Evolutionary conservation across 257 asterid genomes (phyloP).

Genomic region (Solanum etuberosum): DNA sequence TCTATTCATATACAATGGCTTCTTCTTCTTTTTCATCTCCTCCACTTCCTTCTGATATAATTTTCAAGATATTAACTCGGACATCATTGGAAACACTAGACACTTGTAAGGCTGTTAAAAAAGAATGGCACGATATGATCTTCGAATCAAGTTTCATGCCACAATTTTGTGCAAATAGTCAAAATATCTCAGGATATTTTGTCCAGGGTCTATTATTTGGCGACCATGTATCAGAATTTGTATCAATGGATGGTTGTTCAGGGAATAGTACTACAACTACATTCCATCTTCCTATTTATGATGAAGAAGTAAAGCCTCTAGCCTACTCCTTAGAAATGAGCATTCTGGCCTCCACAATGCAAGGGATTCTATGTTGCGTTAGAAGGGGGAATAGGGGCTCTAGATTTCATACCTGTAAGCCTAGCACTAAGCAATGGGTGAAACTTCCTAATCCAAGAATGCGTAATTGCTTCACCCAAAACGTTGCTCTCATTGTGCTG

Average conservation of each 20-base stretch:
- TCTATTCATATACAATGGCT: not conserved
- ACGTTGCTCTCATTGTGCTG: not conserved
- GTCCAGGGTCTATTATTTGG: not conserved
- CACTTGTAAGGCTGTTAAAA: not conserved
- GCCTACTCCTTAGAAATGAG: too few relatives aligned
- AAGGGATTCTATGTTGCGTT: slow-evolving; percentile 5
- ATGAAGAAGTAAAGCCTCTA: not conserved
- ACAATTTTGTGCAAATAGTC: not conserved
- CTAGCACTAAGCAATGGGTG: slow-evolving; percentile 4
- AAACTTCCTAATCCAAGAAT: slow-evolving; percentile 2
- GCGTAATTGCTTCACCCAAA: not conserved
- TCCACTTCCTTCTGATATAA: not conserved
- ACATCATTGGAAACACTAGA: not conserved
- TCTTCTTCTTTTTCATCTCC: not conserved
- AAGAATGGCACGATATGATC: not conserved
- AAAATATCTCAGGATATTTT: not conserved
- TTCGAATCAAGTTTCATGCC: not conserved
- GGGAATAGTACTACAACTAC: not conserved
- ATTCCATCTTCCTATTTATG: not conserved
- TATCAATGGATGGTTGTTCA: not conserved
- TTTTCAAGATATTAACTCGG: not conserved
- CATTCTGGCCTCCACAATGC: not conserved
- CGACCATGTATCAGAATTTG: not conserved
- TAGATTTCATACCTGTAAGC: not conserved
- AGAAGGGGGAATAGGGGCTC: not conserved